A percentile compares a stretch with the other conserved stretches of the same genome.
Evolutionary conservation across 2,329 filamentous ascomycete genomes (phyloP).

Genomic region (Beauveria asiatica): DNA sequence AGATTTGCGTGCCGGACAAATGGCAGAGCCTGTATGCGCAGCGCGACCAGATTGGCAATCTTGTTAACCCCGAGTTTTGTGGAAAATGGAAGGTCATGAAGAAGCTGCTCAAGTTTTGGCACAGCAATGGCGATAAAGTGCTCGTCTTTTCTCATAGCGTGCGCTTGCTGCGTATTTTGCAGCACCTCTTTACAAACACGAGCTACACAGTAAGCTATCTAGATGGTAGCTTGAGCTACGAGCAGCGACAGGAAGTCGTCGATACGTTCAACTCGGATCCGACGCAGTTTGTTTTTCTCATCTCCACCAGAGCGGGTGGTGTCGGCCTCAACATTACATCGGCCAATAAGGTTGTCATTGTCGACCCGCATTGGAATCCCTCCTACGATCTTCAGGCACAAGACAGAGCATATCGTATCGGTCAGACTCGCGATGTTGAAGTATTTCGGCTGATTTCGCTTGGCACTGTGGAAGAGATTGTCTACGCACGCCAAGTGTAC

Average conservation of each 20-base stretch:
- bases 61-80: conserved; percentile 83
- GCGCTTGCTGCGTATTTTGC: conserved; percentile 71
- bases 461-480: conserved; percentile 93
- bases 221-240: conserved; percentile 74
- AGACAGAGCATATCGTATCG: conserved; percentile 92
- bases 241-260: conserved; percentile 73
- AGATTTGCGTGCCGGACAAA: conserved; percentile 62
- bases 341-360: conserved; percentile 94
- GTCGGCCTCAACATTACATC: conserved; percentile 94
- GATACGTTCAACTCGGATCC: conserved; percentile 88
- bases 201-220: conserved; percentile 87
- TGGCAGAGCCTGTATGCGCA: conserved; percentile 69
- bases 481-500: conserved; percentile 95
- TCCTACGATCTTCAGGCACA: conserved; percentile 92
- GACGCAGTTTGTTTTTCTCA: conserved; percentile 86
- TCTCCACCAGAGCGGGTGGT: conserved; percentile 87
- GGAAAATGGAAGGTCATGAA: conserved; percentile 93
- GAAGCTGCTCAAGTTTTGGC: conserved; percentile 83
- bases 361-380: conserved; percentile 97
- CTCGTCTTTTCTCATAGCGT: conserved; percentile 93
- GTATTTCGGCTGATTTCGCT: conserved; percentile 86
- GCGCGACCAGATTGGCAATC: conserved; percentile 69
- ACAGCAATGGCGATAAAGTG: conserved; percentile 84
- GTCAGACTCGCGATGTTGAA: conserved; percentile 86
- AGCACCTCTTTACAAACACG: conserved; percentile 78